Evolutionary conservation across 768 basidiomycete genomes (phyloP), one percentile per base, ranked within the genome.

Genomic region (Termitomyces sp.): DNA sequence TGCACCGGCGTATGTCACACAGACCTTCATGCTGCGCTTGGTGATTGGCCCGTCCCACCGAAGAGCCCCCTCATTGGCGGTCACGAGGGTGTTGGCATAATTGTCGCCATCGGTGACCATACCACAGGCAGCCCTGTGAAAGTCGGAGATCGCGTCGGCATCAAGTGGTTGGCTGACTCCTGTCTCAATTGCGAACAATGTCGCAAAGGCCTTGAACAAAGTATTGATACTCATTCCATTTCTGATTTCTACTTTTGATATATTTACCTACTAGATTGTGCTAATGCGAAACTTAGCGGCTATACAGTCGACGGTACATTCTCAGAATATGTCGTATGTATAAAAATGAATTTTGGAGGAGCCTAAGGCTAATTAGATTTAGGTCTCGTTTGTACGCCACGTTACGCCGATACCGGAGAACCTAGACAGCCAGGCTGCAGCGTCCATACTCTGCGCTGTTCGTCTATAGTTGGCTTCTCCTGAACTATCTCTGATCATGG

Each of bases 1-100:
- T 86, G 82, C 73, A 85, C 87, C 6, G 91, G 91, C 56, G 90
- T 92, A n/a, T 93, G 92, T 72, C 90, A 92, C 67, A 90, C 88
- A 3, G 92, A 93, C 65, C 78, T 91, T 14, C 92, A 93, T 64
- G 86, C 86, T 28, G 82, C 81, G 38, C 71, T 80, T 40, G 83
- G 81, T 45, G 93, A 94, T 67, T 94, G 94, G 94, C 93, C 93
- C 0, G 57, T 90, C 10, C 70, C 78, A n/a, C 76, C 83, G 35
- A 81, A 76, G 53, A 76, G 76, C 1, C 88, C 87, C 0, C 81
- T 92, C 49, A 81, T 92, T 57, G 90, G 90, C 16, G 90, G 93
- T 0, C 92, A 94, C 67, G 88, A 93, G 72, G 92, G 92, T 61
- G 90, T 91, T 13, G 92, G 93, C 18, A 74, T 78, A 44, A 73